These are phyloP conservation scores for Crithidia mellificae DNA, from an alignment of 208 protist genomes.

Conservation along the genomic window DNA sequence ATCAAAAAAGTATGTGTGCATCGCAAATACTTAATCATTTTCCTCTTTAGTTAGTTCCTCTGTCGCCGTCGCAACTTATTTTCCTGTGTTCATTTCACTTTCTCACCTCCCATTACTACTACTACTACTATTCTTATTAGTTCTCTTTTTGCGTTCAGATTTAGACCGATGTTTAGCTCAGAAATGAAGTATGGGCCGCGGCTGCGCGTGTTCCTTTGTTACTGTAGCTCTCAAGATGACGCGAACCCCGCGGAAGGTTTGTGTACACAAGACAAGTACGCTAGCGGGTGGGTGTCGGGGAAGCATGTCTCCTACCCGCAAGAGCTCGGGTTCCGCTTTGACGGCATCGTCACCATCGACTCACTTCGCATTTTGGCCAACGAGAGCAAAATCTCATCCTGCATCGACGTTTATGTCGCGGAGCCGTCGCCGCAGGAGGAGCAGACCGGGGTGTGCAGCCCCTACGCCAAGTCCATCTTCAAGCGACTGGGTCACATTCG, in stretches of 20 bases:
- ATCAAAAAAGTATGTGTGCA: too few relatives aligned
- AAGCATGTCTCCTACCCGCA: conserved; percentile 86
- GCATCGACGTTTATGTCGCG: conserved; percentile 82
- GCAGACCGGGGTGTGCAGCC: conserved; percentile 44
- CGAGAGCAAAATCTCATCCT: conserved; percentile 84
- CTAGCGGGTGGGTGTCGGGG: conserved; percentile 83
- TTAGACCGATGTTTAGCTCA: conserved; percentile 44
- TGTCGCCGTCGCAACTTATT: too few relatives aligned
- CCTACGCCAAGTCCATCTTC: conserved; percentile 65
- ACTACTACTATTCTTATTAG: too few relatives aligned
- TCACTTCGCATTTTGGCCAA: conserved; percentile 80
- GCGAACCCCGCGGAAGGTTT: conserved; percentile 52
- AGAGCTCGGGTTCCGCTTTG: conserved; percentile 87
- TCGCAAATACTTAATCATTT: too few relatives aligned
- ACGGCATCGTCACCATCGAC: conserved; percentile 73
- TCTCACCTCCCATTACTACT: too few relatives aligned
- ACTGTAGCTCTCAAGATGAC: conserved; percentile 82
- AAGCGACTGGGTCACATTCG: conserved; percentile 78
- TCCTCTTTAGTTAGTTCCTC: too few relatives aligned
- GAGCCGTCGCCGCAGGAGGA: conserved; percentile 52
- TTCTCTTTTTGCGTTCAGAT: conserved; percentile 2
- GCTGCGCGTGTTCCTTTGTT: conserved; percentile 71
- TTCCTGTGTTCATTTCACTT: too few relatives aligned
- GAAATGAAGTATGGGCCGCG: conserved; percentile 76
- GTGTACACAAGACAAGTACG: conserved; percentile 49